A percentile compares a stretch with the other conserved stretches of the same genome.
These are phyloP conservation scores for Clohesyomyces aquaticus DNA, from an alignment of 495 filamentous ascomycete genomes.

Conservation along the genomic window DNA sequence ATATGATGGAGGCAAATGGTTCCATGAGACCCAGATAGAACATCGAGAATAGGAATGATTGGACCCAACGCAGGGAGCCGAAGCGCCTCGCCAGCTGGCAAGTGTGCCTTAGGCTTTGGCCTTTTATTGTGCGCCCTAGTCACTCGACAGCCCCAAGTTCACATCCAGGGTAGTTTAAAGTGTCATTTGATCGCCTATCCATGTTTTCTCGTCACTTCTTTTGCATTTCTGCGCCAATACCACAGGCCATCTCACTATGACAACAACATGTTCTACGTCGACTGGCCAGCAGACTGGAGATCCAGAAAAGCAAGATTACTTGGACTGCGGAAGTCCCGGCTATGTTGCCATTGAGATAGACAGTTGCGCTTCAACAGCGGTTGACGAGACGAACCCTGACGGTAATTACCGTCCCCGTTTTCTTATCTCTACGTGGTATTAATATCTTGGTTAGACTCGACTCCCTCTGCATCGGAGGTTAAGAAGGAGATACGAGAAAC, in stretches of 20 bases:
- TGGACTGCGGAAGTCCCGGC: background rate
- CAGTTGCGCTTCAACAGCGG: slow-evolving; percentile 15
- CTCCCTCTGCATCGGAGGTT: background rate
- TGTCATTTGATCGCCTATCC: background rate
- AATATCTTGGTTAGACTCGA: background rate
- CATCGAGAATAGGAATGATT: slow-evolving; percentile 5
- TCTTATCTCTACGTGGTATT: background rate
- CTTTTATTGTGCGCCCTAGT: background rate
- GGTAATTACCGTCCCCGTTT: slow-evolving; percentile 13
- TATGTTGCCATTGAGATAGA: slow-evolving; percentile 15
- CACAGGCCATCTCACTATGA: slow-evolving; percentile 6
- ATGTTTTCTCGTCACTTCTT: background rate
- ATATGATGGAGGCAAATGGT: slow-evolving; percentile 18
- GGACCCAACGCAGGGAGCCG: background rate
- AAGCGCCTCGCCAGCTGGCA: background rate
- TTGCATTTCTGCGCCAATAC: background rate
- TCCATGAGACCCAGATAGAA: slow-evolving; percentile 24
- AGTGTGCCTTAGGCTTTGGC: background rate
- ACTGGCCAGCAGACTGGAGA: background rate
- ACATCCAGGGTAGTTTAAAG: background rate
- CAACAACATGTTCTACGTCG: background rate
- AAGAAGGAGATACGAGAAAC: slow-evolving; percentile 20
- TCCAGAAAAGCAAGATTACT: background rate
- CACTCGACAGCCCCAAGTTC: background rate
- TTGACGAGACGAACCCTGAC: slow-evolving; percentile 2